A percentile compares a stretch with the other conserved stretches of the same genome.
Evolutionary conservation across 176 grass and related monocot genomes (phyloP).

Genomic region (Musa itinerans): DNA sequence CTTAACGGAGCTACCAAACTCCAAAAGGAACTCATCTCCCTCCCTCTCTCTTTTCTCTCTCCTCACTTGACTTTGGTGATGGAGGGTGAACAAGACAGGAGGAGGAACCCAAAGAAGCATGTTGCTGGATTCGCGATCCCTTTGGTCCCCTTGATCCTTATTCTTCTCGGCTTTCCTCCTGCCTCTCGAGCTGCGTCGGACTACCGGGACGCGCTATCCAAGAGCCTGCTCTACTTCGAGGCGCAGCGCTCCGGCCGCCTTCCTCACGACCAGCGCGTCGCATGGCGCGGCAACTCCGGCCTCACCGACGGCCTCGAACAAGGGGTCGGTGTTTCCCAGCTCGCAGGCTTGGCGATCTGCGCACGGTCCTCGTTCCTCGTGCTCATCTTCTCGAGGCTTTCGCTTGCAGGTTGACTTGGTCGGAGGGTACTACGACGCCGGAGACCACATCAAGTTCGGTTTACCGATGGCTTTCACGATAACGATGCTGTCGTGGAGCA

Average conservation of each 20-base stretch:
- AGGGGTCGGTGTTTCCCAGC: slow-evolving; percentile 18
- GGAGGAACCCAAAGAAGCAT: neutral
- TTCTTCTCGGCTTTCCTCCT: neutral
- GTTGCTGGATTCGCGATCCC: neutral
- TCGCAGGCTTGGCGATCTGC: neutral
- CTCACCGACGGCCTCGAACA: slow-evolving; percentile 92
- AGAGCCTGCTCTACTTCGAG: slow-evolving; percentile 97
- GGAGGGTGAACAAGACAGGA: neutral
- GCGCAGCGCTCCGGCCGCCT: slow-evolving; percentile 81
- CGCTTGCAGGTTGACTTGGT: neutral
- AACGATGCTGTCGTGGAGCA: slow-evolving; percentile 10
- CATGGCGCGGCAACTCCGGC: slow-evolving; percentile 82
- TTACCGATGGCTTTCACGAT: slow-evolving; percentile 13
- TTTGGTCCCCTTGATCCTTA: neutral
- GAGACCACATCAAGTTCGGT: slow-evolving; percentile 9
- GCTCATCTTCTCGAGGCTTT: neutral
- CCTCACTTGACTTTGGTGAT: neutral
- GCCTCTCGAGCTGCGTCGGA: neutral
- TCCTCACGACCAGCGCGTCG: slow-evolving; percentile 68
- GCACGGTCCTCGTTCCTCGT: neutral
- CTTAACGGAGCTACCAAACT: neutral
- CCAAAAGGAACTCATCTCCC: neutral
- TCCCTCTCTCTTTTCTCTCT: neutral
- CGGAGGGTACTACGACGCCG: slow-evolving; percentile 18
- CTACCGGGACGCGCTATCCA: slow-evolving; percentile 61